Percentiles rank a stretch among this genome's conserved stretches.
Evolutionary conservation across 2,329 filamentous ascomycete genomes (phyloP).

Genomic region (Helotiales sp.): DNA sequence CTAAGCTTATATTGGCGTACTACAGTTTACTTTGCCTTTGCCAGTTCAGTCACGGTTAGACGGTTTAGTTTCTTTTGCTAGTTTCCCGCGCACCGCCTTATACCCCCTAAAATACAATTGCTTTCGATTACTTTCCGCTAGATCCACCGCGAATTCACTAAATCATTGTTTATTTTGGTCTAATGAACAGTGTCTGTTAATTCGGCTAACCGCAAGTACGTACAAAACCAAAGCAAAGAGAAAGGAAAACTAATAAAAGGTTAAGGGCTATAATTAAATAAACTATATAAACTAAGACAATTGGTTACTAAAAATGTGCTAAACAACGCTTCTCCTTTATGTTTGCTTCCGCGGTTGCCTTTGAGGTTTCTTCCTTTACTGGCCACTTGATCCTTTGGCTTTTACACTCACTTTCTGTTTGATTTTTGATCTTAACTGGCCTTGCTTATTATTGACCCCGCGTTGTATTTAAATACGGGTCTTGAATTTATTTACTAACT

Average conservation of each 20-base stretch:
- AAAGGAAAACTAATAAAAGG: background rate
- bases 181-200: background rate
- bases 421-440: background rate
- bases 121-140: background rate
- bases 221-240: background rate
- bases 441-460: background rate
- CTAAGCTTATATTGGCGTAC: too few relatives aligned
- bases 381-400: background rate
- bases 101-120: too few relatives aligned
- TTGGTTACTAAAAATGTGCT: background rate
- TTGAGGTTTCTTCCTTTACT: background rate
- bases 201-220: background rate
- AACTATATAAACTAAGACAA: background rate
- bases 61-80: too few relatives aligned
- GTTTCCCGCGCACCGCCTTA: too few relatives aligned
- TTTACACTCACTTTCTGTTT: background rate
- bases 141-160: too few relatives aligned
- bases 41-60: too few relatives aligned
- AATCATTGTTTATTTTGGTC: too few relatives aligned
- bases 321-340: background rate
- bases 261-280: background rate
- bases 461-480: background rate
- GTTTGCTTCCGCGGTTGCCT: background rate
- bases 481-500: slow-evolving; percentile 1
- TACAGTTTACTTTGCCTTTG: too few relatives aligned